Percentiles rank a stretch among this genome's conserved stretches.
Evolutionary conservation across 768 basidiomycete genomes (phyloP).

Genomic region (Psilocybe tampanensis): DNA sequence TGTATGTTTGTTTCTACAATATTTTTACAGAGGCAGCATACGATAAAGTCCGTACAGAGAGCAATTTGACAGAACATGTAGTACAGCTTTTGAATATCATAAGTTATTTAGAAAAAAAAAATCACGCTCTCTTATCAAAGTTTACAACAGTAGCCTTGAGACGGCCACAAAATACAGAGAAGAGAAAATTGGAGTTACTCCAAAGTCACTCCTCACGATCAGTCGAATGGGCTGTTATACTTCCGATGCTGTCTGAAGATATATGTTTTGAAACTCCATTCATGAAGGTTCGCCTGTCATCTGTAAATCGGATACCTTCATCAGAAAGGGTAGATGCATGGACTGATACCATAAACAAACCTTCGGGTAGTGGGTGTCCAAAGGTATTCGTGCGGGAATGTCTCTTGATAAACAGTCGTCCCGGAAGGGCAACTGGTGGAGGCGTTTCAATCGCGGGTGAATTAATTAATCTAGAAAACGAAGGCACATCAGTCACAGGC

Average conservation of each 20-base stretch:
- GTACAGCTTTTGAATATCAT: too few relatives aligned
- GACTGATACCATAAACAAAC: constrained; percentile 1
- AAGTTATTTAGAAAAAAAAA: too few relatives aligned
- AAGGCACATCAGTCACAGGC: not conserved
- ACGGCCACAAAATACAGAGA: not conserved
- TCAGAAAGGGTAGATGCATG: not conserved
- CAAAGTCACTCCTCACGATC: not conserved
- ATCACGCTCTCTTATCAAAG: not conserved
- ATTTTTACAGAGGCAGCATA: too few relatives aligned
- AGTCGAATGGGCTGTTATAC: not conserved
- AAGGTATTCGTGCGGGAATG: constrained; percentile 19
- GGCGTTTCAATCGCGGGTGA: constrained; percentile 2
- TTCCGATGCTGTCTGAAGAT: not conserved
- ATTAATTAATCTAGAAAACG: constrained; percentile 7
- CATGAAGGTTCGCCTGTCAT: not conserved
- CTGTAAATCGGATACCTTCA: not conserved
- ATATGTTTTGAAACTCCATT: not conserved
- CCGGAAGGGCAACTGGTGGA: not conserved
- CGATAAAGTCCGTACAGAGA: too few relatives aligned
- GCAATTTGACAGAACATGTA: too few relatives aligned
- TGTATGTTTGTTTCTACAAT: too few relatives aligned
- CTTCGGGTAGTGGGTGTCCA: constrained; percentile 9
- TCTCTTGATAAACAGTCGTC: constrained; percentile 7
- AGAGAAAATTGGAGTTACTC: too few relatives aligned
- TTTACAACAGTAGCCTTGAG: not conserved